phyloP scores from a whole-genome alignment of 768 basidiomycete genomes.

The Phlebiopsis flavidoalba region DNA sequence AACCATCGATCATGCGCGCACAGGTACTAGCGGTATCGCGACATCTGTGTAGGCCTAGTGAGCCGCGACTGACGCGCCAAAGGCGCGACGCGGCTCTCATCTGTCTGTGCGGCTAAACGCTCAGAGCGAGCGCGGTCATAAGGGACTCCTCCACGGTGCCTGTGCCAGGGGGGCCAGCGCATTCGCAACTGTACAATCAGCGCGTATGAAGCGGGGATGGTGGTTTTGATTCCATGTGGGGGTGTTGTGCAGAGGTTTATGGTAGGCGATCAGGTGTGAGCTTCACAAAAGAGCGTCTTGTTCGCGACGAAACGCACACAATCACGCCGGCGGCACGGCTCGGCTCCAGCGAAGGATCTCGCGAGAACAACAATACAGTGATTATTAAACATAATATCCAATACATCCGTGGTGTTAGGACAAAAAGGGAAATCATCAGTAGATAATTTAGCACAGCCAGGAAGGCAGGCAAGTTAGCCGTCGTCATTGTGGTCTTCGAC shows the following conservation, averaged over 20 bases:
- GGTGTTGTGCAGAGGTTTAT: not conserved
- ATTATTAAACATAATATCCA: not conserved
- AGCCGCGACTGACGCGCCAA: not conserved
- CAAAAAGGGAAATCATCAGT: not conserved
- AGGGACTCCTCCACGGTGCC: not conserved
- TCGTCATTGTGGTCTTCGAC: slow-evolving; percentile 28
- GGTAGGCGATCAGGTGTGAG: not conserved
- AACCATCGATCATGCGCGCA: not conserved
- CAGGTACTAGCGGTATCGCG: not conserved
- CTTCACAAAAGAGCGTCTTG: too few relatives aligned
- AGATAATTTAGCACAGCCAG: slow-evolving; percentile 21
- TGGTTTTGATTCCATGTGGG: too few relatives aligned
- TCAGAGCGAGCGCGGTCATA: not conserved
- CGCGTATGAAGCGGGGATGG: too few relatives aligned
- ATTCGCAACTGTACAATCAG: too few relatives aligned
- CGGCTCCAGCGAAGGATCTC: too few relatives aligned
- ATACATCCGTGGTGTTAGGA: not conserved
- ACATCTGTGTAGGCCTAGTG: not conserved
- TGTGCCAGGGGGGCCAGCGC: not conserved
- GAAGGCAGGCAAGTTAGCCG: slow-evolving; percentile 21
- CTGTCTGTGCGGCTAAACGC: slow-evolving; percentile 3
- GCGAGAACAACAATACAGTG: too few relatives aligned
- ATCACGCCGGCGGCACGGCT: too few relatives aligned
- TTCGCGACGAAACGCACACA: too few relatives aligned
- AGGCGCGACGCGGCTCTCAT: not conserved